phyloP scores from a whole-genome alignment of 805 yeast genomes.

The Nakazawaea sp. region DNA sequence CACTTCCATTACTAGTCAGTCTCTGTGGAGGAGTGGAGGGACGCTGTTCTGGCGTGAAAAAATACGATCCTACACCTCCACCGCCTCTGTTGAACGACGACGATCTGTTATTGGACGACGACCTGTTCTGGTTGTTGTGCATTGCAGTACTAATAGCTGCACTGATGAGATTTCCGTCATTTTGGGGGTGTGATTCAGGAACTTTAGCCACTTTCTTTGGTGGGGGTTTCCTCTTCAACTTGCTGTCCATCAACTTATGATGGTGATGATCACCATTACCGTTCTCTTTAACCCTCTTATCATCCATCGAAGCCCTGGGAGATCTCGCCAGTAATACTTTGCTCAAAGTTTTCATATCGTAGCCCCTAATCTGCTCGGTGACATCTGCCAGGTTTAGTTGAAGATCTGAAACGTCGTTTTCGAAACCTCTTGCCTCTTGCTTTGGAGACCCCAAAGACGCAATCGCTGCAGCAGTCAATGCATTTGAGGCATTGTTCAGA shows the following conservation, averaged over 20 bases:
- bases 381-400: constrained; percentile 4
- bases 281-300: constrained; percentile 1
- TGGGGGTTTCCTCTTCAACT: constrained; percentile 10
- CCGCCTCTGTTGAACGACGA: constrained; percentile 9
- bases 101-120: constrained; percentile 5
- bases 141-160: constrained; percentile 28
- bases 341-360: constrained; percentile 8
- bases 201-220: not conserved
- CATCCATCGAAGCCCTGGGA: constrained; percentile 6
- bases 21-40: too few relatives aligned
- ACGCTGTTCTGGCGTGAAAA: not conserved
- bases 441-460: constrained; percentile 16
- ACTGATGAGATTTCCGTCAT: constrained; percentile 11
- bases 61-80: not conserved
- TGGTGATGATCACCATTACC: not conserved
- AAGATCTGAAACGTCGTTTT: not conserved
- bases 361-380: constrained; percentile 8
- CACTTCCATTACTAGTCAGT: not conserved
- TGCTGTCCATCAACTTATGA: constrained; percentile 7
- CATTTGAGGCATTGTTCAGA: constrained; percentile 25
- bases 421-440: not conserved
- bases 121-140: constrained; percentile 5
- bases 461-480: constrained; percentile 28
- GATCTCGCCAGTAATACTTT: constrained; percentile 5
- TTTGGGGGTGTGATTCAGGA: not conserved